A percentile compares a stretch with the other conserved stretches of the same genome.
Evolutionary conservation across 108 stramenopile species (phyloP).

Genomic region (Discostella stelligeroides): DNA sequence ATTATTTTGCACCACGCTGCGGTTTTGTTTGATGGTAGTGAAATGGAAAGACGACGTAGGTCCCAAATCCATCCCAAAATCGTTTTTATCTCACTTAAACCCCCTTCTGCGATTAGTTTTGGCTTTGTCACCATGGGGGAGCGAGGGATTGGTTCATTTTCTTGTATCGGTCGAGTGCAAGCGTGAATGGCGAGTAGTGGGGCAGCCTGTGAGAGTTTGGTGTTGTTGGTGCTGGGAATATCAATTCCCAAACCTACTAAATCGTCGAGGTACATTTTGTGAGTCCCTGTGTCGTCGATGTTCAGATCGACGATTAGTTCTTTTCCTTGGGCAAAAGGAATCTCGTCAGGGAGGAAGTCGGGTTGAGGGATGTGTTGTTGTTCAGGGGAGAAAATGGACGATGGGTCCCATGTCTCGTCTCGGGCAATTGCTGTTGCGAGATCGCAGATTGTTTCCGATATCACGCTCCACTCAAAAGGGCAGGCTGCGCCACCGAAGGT

Average conservation of each 20-base stretch:
- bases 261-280: neutral
- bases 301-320: neutral
- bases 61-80: neutral
- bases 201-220: neutral
- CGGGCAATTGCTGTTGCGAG: neutral
- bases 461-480: no score
- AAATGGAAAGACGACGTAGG: neutral
- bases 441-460: no score
- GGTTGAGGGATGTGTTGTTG: no score
- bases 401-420: neutral
- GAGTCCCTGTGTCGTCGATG: neutral
- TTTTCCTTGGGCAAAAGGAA: no score
- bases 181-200: neutral
- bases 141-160: neutral
- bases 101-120: neutral
- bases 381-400: neutral
- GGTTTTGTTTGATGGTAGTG: neutral
- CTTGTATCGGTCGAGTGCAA: neutral
- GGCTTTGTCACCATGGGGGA: neutral
- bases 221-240: neutral
- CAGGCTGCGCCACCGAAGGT: slow-evolving; percentile 4
- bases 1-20: neutral
- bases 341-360: no score
- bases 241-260: neutral
- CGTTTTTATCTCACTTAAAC: neutral